Base-by-base conservation (phyloP, 2,329 filamentous ascomycete species). In the Fusarium anthophilum region DNA sequence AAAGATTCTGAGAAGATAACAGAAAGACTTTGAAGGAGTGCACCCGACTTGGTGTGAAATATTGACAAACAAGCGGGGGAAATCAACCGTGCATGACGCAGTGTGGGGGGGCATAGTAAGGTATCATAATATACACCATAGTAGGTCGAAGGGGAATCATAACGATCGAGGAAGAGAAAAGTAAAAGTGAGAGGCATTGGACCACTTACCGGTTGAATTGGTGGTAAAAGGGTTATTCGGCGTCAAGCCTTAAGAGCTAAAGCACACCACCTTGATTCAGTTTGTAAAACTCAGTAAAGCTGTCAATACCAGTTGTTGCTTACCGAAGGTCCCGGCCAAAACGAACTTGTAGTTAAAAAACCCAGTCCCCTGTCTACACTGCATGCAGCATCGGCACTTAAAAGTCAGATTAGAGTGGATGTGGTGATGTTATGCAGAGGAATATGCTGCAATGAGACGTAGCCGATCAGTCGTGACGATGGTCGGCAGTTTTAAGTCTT, bases 321-420 rank as follows among this genome's bases (percentile, higher is more conserved):
- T 73, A 66, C 66, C 69, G 72, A 70, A 68, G 66, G 30, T 66
- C 63, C 68, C 66, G 62, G 73, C 61, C 66, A 65, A 67, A 63
- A 68, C 56, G 63, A 66, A 62, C 63, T 58, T 64, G 63, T 66
- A 53, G 63, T 54, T 30, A 55, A 68, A 73, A 53, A 37, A 72
- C 62, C 68, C 69, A 61, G 50, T 73, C 62, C 70, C 74, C 68
- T 66, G 74, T 77, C 72, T 70, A 67, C 51, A 58, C 73, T 63
- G 70, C 68, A 74, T 71, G 69, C 73, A 77, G 75, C 68, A 77
- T 76, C 70, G 73, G 69, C 67, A 68, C 62, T 69, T 69, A 44
- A 60, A 59, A 7, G 58, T 64, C 55, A 61, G 63, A 59, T 63
- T 50, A 55, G 64, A 47, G 66, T 72, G 71, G 66, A 72, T 68